Conservation (phyloP, 73 alveolate species). For the Tetrahymena malaccensis region DNA sequence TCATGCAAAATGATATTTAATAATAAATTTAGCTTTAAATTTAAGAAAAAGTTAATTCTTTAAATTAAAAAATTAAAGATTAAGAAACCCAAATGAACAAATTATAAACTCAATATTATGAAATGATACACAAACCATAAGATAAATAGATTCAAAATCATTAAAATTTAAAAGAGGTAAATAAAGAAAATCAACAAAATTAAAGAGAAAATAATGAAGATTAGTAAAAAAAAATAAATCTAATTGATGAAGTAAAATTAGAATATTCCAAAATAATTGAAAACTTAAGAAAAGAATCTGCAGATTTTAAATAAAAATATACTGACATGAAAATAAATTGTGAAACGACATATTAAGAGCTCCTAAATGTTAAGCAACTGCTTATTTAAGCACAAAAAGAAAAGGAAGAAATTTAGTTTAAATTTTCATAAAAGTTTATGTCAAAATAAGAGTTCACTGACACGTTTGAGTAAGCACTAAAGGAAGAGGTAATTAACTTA, state of each 20-base stretch:
- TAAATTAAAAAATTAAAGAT: neutral
- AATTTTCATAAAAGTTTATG: neutral
- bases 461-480: neutral
- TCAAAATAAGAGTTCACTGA: neutral
- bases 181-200: neutral
- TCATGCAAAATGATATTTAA: neutral
- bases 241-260: neutral
- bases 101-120: neutral
- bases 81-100: neutral
- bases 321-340: neutral
- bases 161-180: neutral
- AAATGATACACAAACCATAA: neutral
- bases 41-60: neutral
- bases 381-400: neutral
- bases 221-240: neutral
- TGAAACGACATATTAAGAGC: neutral
- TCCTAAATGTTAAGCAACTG: neutral
- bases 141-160: neutral
- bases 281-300: neutral
- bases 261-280: neutral
- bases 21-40: neutral
- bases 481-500: neutral
- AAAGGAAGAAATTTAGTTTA: neutral
- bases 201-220: neutral
- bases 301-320: neutral